A percentile compares a stretch with the other conserved stretches of the same genome.
Evolutionary conservation across 352 stramenopile species (phyloP).

Genomic region (Pythium apleroticum): DNA sequence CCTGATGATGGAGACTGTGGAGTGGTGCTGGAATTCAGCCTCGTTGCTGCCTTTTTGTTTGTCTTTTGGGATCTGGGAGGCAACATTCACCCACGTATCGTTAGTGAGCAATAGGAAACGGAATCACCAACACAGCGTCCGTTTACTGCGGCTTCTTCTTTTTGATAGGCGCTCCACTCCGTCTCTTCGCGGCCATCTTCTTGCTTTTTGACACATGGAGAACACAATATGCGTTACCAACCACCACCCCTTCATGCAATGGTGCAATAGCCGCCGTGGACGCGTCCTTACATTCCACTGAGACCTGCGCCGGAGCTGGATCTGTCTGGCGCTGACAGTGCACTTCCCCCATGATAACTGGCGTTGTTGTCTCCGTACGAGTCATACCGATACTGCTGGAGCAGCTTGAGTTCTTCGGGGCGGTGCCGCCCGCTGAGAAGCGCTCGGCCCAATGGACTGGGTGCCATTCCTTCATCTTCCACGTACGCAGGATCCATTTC

Average conservation of each 20-base stretch:
- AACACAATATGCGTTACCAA: background rate
- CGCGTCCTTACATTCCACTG: slow-evolving; percentile 7
- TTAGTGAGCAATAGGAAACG: background rate
- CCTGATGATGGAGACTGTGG: background rate
- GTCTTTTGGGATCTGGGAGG: slow-evolving; percentile 3
- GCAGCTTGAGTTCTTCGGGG: slow-evolving; percentile 5
- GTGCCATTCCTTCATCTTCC: background rate
- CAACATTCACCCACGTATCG: background rate
- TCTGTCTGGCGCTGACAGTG: background rate
- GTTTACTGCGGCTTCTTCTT: slow-evolving; percentile 9
- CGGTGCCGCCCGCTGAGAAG: slow-evolving; percentile 24
- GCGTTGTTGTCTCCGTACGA: slow-evolving; percentile 20
- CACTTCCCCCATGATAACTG: background rate
- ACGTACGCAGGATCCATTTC: slow-evolving; percentile 10
- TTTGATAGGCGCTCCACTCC: background rate
- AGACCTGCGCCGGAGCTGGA: background rate
- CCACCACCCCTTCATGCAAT: background rate
- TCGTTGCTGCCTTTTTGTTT: slow-evolving; percentile 15
- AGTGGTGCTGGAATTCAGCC: background rate
- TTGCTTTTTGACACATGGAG: background rate
- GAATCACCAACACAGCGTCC: background rate
- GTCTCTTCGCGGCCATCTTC: slow-evolving; percentile 13
- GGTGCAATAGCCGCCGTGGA: too few species aligned
- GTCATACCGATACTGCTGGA: background rate
- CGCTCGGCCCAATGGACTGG: slow-evolving; percentile 25